Evolutionary conservation across 768 basidiomycete species (phyloP).

Genomic region (Lactarius psammicola): DNA sequence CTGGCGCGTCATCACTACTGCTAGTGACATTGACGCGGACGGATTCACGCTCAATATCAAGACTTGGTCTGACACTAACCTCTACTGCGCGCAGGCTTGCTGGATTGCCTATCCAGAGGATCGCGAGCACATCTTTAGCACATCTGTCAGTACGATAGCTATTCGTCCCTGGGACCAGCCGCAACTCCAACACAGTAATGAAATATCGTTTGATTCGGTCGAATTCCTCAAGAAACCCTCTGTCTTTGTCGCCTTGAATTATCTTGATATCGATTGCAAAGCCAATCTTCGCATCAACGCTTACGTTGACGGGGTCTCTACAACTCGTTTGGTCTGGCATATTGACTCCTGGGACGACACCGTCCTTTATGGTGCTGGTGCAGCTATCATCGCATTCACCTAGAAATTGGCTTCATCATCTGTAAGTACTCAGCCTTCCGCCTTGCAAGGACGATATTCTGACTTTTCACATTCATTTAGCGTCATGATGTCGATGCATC

Average conservation of each 20-base stretch:
- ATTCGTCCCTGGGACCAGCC: not conserved
- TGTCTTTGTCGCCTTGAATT: not conserved
- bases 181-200: not conserved
- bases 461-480: not conserved
- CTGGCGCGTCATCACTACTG: not conserved
- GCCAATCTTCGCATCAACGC: not conserved
- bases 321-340: not conserved
- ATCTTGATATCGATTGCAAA: not conserved
- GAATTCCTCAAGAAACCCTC: not conserved
- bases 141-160: not conserved
- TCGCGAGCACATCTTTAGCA: not conserved
- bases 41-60: conserved; percentile 2
- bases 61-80: not conserved
- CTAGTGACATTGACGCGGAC: not conserved
- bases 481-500: not conserved
- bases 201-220: not conserved
- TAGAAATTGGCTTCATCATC: not conserved
- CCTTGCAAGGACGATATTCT: not conserved
- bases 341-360: not conserved
- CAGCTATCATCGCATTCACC: not conserved
- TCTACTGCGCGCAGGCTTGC: not conserved
- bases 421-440: not conserved
- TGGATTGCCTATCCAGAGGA: conserved; percentile 2
- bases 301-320: not conserved
- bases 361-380: not conserved